Evolutionary conservation across 169 alveolate species (phyloP).

Genomic region (Plasmodium sp.): DNA sequence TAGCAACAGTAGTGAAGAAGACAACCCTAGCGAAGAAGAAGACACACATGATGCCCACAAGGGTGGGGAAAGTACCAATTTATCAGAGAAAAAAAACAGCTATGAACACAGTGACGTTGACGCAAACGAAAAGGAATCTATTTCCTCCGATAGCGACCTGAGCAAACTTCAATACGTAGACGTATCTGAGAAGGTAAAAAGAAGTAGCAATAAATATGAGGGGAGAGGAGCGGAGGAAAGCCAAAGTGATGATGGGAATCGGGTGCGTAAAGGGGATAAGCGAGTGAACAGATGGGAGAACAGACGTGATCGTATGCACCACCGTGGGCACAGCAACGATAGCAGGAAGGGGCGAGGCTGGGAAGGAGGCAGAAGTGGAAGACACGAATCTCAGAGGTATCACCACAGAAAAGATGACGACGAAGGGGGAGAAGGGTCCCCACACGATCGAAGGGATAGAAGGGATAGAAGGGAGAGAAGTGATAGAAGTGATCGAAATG

Average conservation of each 20-base stretch:
- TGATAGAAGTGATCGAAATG: not conserved
- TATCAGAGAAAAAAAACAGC: not conserved
- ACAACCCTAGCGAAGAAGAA: not conserved
- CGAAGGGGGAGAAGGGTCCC: not conserved
- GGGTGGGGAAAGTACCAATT: not conserved
- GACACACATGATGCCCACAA: not conserved
- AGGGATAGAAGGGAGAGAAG: not conserved
- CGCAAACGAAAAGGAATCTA: not conserved
- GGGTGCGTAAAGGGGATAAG: not conserved
- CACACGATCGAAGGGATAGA: not conserved
- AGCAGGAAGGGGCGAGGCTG: not conserved
- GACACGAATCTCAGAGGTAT: not conserved
- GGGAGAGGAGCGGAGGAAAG: not conserved
- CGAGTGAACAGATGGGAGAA: not conserved
- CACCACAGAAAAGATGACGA: constrained; percentile 1
- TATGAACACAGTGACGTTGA: not conserved
- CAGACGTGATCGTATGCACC: not conserved
- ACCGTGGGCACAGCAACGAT: not conserved
- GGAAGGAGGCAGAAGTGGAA: not conserved
- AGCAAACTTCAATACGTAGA: not conserved
- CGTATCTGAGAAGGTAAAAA: not conserved
- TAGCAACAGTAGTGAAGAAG: not conserved
- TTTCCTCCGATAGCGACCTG: constrained; percentile 8
- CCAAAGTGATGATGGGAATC: not conserved
- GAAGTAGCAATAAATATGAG: not conserved